Conservation (phyloP, 164 flowering plant species). For the Vitis riparia region DNA sequence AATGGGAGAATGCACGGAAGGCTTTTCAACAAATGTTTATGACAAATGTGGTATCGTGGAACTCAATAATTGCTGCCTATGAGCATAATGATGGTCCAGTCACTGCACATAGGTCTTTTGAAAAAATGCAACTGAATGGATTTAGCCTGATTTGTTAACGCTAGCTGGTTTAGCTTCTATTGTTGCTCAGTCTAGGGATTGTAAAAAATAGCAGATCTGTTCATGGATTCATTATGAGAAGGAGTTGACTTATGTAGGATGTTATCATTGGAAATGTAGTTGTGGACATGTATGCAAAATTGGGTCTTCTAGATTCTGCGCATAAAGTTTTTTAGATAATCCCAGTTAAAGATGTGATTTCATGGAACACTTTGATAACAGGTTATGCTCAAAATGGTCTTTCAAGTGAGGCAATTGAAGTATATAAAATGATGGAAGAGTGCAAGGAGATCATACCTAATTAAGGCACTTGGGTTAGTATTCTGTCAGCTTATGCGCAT, state of each 20-base stretch:
- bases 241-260: conserved; percentile 40
- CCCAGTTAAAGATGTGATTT: conserved; percentile 48
- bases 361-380: conserved; percentile 73
- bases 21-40: conserved; percentile 48
- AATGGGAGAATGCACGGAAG: conserved; percentile 29
- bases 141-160: conserved; percentile 52
- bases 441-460: conserved; percentile 33
- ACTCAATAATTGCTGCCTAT: conserved; percentile 64
- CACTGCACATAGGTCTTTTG: conserved; percentile 36
- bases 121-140: conserved; percentile 44
- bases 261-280: conserved; percentile 57
- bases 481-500: conserved; percentile 62
- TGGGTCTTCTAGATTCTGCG: conserved; percentile 46
- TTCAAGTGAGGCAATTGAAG: conserved; percentile 56
- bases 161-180: conserved; percentile 62
- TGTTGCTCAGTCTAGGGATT: conserved; percentile 46
- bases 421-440: conserved; percentile 37
- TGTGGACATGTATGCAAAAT: conserved; percentile 71
- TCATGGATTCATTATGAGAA: conserved; percentile 48
- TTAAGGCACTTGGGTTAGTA: conserved; percentile 56
- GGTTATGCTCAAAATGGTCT: conserved; percentile 72
- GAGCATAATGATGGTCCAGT: conserved; percentile 58
- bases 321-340: conserved; percentile 43
- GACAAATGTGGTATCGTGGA: conserved; percentile 61
- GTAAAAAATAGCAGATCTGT: conserved; percentile 31